Conservation (phyloP, 2,329 filamentous ascomycete species). For the Chalaropsis thielavioides region DNA sequence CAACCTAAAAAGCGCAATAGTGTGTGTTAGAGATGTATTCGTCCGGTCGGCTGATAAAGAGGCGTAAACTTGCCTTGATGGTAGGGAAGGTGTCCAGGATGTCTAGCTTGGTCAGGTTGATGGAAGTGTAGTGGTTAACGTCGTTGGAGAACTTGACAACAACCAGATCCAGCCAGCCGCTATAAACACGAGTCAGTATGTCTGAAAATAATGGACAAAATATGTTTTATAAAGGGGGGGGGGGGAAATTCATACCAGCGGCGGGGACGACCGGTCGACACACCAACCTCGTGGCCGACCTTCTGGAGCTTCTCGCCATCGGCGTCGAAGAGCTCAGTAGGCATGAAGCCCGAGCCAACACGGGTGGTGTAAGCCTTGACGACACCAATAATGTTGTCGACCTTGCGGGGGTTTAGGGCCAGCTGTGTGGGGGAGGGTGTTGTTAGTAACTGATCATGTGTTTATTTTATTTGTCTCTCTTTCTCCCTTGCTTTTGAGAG, state of each 20-base stretch:
- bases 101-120: constrained; percentile 44
- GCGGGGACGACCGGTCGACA: constrained; percentile 18
- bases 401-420: constrained; percentile 36
- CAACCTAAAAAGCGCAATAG: constrained; percentile 27
- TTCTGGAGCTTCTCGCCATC: constrained; percentile 29
- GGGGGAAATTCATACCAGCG: not conserved
- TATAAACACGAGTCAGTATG: constrained; percentile 20
- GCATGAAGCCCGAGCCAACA: constrained; percentile 47
- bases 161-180: constrained; percentile 47
- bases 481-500: not conserved
- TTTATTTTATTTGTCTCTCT: not conserved
- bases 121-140: constrained; percentile 35
- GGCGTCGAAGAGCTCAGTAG: constrained; percentile 38
- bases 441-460: constrained; percentile 7
- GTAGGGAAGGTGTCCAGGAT: constrained; percentile 59
- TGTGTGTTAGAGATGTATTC: not conserved
- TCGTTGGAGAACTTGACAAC: constrained; percentile 48
- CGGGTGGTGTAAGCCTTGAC: constrained; percentile 48
- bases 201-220: not conserved
- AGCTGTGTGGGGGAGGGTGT: constrained; percentile 15
- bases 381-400: constrained; percentile 46
- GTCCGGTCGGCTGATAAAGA: not conserved
- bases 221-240: not conserved
- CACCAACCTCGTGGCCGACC: constrained; percentile 28
- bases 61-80: constrained; percentile 37